Conservation (phyloP, 2,329 filamentous ascomycete genomes). For the Hypomyces perniciosus region DNA sequence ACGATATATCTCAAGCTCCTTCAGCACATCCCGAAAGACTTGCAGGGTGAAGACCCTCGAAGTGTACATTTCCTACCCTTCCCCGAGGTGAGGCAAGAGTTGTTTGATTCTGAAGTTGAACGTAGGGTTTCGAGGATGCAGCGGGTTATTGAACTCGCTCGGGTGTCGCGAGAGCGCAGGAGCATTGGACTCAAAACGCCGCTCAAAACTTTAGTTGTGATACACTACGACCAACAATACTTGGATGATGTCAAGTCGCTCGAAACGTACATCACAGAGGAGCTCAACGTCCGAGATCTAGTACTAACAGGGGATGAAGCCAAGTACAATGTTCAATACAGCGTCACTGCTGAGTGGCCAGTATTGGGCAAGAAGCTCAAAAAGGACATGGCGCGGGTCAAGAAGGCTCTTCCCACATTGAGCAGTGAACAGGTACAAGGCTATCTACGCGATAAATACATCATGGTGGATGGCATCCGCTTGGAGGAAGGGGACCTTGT, state of each 20-base stretch:
- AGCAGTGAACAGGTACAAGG: slow-evolving; percentile 74
- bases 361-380: slow-evolving; percentile 94
- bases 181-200: slow-evolving; percentile 86
- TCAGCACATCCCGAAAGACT: slow-evolving; percentile 69
- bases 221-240: slow-evolving; percentile 77
- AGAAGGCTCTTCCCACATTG: slow-evolving; percentile 77
- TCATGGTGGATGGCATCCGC: slow-evolving; percentile 79
- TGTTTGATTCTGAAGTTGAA: slow-evolving; percentile 83
- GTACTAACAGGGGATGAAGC: slow-evolving; percentile 80
- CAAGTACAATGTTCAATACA: slow-evolving; percentile 89
- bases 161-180: slow-evolving; percentile 79
- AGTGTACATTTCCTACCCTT: slow-evolving; percentile 91
- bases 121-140: slow-evolving; percentile 88
- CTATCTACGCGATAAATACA: slow-evolving; percentile 67
- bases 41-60: slow-evolving; percentile 65
- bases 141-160: slow-evolving; percentile 84
- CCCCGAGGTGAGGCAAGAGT: slow-evolving; percentile 79
- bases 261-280: slow-evolving; percentile 82
- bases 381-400: slow-evolving; percentile 87
- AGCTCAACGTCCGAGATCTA: slow-evolving; percentile 84
- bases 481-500: slow-evolving; percentile 75
- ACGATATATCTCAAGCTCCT: slow-evolving; percentile 84
- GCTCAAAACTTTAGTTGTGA: slow-evolving; percentile 80
- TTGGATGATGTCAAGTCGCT: slow-evolving; percentile 81
- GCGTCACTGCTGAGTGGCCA: slow-evolving; percentile 86